These are phyloP conservation scores for Phaeophleospora eucalypticola DNA, from an alignment of 2,329 filamentous ascomycete species.

Conservation along the genomic window DNA sequence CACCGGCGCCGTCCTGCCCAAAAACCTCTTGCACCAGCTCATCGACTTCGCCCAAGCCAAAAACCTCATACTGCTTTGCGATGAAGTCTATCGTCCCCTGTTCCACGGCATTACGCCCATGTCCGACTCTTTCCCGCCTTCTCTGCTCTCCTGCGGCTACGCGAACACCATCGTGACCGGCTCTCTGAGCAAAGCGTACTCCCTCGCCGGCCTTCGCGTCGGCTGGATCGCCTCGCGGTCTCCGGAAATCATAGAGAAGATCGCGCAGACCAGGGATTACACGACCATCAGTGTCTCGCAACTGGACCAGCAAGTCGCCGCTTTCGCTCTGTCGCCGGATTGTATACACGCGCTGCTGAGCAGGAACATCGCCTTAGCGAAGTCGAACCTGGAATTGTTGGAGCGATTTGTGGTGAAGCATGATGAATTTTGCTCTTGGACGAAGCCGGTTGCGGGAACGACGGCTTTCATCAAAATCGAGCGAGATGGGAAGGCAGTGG, in stretches of 20 bases:
- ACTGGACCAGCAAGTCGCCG: constrained; percentile 73
- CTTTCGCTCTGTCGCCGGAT: constrained; percentile 63
- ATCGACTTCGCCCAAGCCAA: constrained; percentile 60
- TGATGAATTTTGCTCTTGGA: constrained; percentile 62
- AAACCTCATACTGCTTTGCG: constrained; percentile 64
- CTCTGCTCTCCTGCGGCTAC: constrained; percentile 68
- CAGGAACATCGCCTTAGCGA: constrained; percentile 64
- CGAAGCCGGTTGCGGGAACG: constrained; percentile 72
- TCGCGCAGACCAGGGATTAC: constrained; percentile 68
- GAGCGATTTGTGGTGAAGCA: constrained; percentile 64
- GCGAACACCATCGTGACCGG: constrained; percentile 67
- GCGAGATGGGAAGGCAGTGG: constrained; percentile 57
- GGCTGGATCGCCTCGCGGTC: constrained; percentile 77
- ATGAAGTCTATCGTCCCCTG: constrained; percentile 81
- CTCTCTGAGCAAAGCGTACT: constrained; percentile 81
- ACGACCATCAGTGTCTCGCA: constrained; percentile 83
- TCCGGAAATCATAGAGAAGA: constrained; percentile 56
- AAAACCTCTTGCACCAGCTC: constrained; percentile 56
- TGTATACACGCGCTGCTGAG: constrained; percentile 61
- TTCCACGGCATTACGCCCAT: constrained; percentile 64
- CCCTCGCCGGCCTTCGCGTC: constrained; percentile 73
- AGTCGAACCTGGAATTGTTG: constrained; percentile 62
- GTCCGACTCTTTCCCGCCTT: constrained; percentile 58
- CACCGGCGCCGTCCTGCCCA: constrained; percentile 66
- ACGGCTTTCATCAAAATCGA: constrained; percentile 72